Evolutionary conservation across 306 rosid species (phyloP).

Genomic region (Macrotyloma uniflorum): DNA sequence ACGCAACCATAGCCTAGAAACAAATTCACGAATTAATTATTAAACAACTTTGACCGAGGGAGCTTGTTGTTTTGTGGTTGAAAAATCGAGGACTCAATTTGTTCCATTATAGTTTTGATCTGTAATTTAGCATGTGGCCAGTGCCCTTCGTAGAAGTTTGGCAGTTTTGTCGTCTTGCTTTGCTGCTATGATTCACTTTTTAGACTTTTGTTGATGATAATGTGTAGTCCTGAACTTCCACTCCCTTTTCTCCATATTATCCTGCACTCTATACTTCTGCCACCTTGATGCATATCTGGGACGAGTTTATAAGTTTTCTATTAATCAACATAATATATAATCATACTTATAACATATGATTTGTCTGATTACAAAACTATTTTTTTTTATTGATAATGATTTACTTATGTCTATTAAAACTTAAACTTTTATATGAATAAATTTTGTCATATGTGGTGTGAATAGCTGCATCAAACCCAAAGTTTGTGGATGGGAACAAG

Average conservation of each 20-base stretch:
- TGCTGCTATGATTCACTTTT: constrained; percentile 29
- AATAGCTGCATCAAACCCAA: constrained; percentile 38
- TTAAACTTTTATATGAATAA: not conserved
- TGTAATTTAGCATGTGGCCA: not conserved
- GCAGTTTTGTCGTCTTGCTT: constrained; percentile 37
- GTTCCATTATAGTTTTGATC: not conserved
- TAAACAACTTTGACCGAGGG: not conserved
- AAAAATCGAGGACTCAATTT: not conserved
- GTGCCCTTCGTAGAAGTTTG: constrained; percentile 22
- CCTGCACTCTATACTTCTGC: constrained; percentile 31
- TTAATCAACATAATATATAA: not conserved
- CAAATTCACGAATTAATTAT: not conserved
- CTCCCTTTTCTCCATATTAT: constrained; percentile 38
- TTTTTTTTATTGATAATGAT: too few species aligned
- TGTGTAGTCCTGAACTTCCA: constrained; percentile 39
- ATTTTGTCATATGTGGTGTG: not conserved
- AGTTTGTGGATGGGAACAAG: constrained; percentile 31
- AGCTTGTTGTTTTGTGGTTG: constrained; percentile 8
- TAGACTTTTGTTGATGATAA: not conserved
- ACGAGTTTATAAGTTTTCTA: constrained; percentile 33
- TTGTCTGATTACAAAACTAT: too few species aligned
- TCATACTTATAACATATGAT: too few species aligned
- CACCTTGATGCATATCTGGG: constrained; percentile 32
- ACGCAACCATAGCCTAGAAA: not conserved
- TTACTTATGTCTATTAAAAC: not conserved